phyloP scores from a whole-genome alignment of 2,329 filamentous ascomycete species.

The Paecilomyces fulvus region DNA sequence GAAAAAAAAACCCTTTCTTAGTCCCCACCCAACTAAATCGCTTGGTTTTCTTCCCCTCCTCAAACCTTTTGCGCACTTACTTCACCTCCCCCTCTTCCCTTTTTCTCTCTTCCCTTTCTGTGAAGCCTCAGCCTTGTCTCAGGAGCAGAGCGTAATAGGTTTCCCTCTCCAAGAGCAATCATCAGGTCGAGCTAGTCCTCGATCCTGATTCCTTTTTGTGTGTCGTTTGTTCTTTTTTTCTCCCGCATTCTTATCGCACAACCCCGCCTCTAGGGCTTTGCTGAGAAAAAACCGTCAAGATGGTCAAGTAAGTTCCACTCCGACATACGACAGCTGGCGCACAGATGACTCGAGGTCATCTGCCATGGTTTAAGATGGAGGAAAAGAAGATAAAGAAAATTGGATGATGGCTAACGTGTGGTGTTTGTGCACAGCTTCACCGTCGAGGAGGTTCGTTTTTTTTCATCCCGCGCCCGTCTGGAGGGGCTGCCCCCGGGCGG shows the following conservation, averaged over 20 bases:
- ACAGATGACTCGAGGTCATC: neutral
- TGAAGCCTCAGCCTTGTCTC: slow-evolving; percentile 18
- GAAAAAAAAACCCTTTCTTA: slow-evolving; percentile 19
- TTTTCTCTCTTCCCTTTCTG: slow-evolving; percentile 15
- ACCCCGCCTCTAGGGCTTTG: slow-evolving; percentile 34
- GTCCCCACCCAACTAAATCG: slow-evolving; percentile 11
- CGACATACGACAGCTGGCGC: slow-evolving; percentile 2
- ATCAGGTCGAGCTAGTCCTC: slow-evolving; percentile 37
- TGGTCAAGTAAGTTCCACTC: slow-evolving; percentile 86
- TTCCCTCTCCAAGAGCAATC: slow-evolving; percentile 17
- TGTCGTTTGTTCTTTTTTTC: slow-evolving; percentile 25
- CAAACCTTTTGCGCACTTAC: neutral
- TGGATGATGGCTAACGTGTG: neutral
- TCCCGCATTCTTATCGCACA: slow-evolving; percentile 16
- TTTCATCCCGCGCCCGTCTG: slow-evolving; percentile 5
- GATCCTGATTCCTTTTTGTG: slow-evolving; percentile 32
- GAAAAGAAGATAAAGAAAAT: neutral
- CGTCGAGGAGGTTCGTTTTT: slow-evolving; percentile 66
- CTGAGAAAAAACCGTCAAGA: slow-evolving; percentile 66
- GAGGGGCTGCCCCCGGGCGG: slow-evolving; percentile 1
- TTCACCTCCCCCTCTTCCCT: slow-evolving; percentile 10
- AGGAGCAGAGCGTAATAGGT: slow-evolving; percentile 32
- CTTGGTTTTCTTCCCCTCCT: slow-evolving; percentile 16
- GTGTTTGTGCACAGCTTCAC: slow-evolving; percentile 69
- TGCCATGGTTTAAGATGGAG: too few species aligned